Evolutionary conservation across 108 stramenopile species (phyloP), one percentile per base, ranked within the genome.

Genomic region (Conticribra guillardii): DNA sequence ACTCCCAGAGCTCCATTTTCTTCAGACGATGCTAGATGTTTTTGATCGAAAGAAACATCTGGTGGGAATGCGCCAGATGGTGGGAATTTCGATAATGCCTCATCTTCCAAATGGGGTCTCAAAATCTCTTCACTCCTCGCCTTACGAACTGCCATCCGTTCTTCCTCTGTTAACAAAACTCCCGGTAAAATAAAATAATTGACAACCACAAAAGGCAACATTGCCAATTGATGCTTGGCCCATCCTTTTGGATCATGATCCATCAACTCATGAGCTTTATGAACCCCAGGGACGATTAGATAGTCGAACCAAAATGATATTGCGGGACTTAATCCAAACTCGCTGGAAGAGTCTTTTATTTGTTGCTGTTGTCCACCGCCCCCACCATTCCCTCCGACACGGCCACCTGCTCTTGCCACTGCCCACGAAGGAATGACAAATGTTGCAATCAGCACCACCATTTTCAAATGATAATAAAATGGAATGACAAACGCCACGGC

Each of bases 151-250:
- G 15, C 2, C 27, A 23, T 19, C 55, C 37, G 52, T 48, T 76
- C 73, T 45, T 80, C 78, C 2, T 83, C 74, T 26, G 68, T 41
- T 3, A 59, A 15, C 19, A 80, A 31, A 22, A 84, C 41, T 3
- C 82, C 82, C 17, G 82, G 82, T 26, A 84, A 54, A 27, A 84
- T 49, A 32, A 84, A 66, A 4, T 31, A 74, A 64, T 84, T 79
- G 8, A 84, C 8, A 18, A 84, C 7, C 4, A 53, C 17, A 48
- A 80, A 55, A 16, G 79, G 79, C 17, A 76, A 19, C 32, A 74
- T 47, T 11, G 69, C 34, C 27, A 80, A 30, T 41, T 67, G 57
- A 21, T 54, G 28, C 22, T 32, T 30, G 2, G 37, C 53, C 62
- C 65, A 72, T 28, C 54, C 28, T 34, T 69, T 73, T 24, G 78